Evolutionary conservation across 371 early-diverging fungal genomes (phyloP).

Genomic region (Mortierella sp.): DNA sequence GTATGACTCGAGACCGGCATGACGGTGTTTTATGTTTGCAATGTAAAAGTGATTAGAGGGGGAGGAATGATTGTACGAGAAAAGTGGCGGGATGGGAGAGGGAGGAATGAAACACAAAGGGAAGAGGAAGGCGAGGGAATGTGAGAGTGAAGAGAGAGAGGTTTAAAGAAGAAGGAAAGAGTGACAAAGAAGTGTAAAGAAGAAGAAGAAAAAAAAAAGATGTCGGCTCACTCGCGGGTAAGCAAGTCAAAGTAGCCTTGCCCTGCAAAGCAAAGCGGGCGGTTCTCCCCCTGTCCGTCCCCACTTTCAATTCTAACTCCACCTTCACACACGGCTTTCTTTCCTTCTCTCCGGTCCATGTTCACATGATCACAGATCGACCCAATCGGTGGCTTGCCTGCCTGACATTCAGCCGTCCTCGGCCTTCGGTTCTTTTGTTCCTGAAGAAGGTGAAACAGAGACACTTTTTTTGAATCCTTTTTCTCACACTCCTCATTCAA

Average conservation of each 20-base stretch:
- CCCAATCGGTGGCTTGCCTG: not conserved
- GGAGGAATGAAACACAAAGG: not conserved
- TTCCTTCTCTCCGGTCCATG: constrained; percentile 11
- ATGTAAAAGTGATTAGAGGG: not conserved
- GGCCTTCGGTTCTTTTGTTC: not conserved
- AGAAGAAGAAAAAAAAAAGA: not conserved
- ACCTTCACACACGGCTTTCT: not conserved
- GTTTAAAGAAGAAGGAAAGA: not conserved
- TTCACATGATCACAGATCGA: constrained; percentile 25
- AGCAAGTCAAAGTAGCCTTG: not conserved
- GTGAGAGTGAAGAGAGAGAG: not conserved
- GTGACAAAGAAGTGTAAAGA: not conserved
- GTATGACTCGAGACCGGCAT: constrained; percentile 7
- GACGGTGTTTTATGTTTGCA: not conserved
- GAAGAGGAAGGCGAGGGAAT: not conserved
- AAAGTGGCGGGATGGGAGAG: not conserved
- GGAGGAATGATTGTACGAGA: not conserved
- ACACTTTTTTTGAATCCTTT: not conserved
- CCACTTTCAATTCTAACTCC: not conserved
- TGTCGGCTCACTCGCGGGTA: constrained; percentile 6
- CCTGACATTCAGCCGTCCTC: not conserved
- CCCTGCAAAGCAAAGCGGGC: not conserved
- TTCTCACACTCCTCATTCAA: not conserved
- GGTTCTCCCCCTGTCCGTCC: not conserved
- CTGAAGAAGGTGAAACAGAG: constrained; percentile 6